phyloP scores from a whole-genome alignment of 768 basidiomycete species.

The Phlegmacium glaucopus region DNA sequence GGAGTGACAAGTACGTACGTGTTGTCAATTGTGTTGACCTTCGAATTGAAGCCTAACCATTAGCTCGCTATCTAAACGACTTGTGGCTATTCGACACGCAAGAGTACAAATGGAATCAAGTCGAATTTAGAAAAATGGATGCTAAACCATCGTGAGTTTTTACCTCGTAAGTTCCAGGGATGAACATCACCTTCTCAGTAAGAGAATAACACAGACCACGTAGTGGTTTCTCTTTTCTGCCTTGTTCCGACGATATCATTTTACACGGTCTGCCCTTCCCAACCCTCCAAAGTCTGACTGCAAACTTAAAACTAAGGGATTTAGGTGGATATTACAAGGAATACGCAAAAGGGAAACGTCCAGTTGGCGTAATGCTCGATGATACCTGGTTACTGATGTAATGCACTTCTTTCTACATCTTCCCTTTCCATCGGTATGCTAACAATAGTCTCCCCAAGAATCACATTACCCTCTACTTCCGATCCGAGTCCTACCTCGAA shows the following conservation, averaged over 20 bases:
- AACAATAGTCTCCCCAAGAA: slow-evolving; percentile 6
- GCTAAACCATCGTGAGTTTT: slow-evolving; percentile 66
- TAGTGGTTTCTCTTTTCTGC: slow-evolving; percentile 83
- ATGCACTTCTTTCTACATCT: neutral
- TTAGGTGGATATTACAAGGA: slow-evolving; percentile 94
- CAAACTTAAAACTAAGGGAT: neutral
- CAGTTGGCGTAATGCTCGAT: slow-evolving; percentile 82
- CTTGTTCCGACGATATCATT: slow-evolving; percentile 73
- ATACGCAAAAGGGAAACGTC: slow-evolving; percentile 81
- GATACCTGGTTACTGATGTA: slow-evolving; percentile 88
- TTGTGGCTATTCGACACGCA: slow-evolving; percentile 85
- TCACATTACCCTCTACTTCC: slow-evolving; percentile 19
- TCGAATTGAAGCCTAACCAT: neutral
- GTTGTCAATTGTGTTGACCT: slow-evolving; percentile 67
- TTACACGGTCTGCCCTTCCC: slow-evolving; percentile 61
- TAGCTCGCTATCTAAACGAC: slow-evolving; percentile 81
- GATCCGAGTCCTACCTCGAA: slow-evolving; percentile 14
- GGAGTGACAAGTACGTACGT: no score
- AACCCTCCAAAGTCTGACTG: neutral
- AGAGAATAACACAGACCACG: slow-evolving; percentile 58
- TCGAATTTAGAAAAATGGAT: slow-evolving; percentile 72
- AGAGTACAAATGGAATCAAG: slow-evolving; percentile 81
- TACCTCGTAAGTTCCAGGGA: neutral
- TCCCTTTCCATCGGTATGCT: neutral
- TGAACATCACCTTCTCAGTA: neutral